Evolutionary conservation across 768 basidiomycete species (phyloP), one percentile per base, ranked within the genome.

Genomic region (Coprinellus micaceus): DNA sequence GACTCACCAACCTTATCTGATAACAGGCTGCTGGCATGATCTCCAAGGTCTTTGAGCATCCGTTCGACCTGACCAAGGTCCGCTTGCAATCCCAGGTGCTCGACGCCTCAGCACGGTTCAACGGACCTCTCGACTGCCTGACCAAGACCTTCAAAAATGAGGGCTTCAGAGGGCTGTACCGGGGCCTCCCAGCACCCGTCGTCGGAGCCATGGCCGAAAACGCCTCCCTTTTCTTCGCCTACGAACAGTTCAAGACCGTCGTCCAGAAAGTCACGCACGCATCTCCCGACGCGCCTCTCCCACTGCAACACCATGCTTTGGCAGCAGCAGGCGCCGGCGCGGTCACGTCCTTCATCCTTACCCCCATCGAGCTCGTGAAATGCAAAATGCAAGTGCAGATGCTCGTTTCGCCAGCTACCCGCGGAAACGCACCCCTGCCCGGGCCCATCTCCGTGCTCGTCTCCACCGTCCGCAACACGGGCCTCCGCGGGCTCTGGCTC

Each of bases 101-200:
- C 24, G 88, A 91, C 64, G 84, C 73, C 9, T 47, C 58, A 33
- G 61, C 58, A 9, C 52, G 61, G 33, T 98, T 94, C 73, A 84
- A 75, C 13, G 95, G 95, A 0, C 94, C 95, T 0, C 63, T 93
- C 57, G 91, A 98, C 71, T 96, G 94, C 69, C 79, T 98, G 56
- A 72, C 74, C 46, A 82, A 88, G 68, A 98, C 95, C 0, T 93
- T 84, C 77, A 72, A 71, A 61, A 79, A 84, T 52, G 95, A 98
- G 67, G 95, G 95, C 1, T 57, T 94, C 25, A 74, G 83, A 53
- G 96, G 94, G 4, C 72, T 98, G 26, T 98, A 97, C 69, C 76
- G 95, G 95, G 96, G 96, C 15, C 76, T 98, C 2, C 93, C 95
- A n/a, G 91, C 93, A 40, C 96, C 96, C 0, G 77, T 99, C 28